phyloP scores from a whole-genome alignment of 192 early-diverging fungal genomes.

The Backusella westeae region DNA sequence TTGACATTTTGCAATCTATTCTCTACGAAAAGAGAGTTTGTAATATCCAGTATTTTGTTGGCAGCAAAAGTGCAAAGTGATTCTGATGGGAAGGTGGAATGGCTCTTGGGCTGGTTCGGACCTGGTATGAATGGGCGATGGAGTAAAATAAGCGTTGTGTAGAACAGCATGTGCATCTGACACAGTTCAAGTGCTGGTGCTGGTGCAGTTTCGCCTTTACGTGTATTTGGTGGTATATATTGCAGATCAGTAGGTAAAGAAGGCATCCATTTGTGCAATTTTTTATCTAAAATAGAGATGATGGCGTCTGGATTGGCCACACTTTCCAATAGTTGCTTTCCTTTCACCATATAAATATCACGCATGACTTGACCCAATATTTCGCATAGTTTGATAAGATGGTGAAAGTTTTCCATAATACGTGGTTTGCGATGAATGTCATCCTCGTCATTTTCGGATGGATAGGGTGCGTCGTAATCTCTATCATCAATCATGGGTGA shows the following conservation, averaged over 20 bases:
- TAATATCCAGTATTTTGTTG: constrained; percentile 37
- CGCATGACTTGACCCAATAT: constrained; percentile 51
- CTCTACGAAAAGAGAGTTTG: constrained; percentile 20
- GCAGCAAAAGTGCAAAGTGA: constrained; percentile 33
- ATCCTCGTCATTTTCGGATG: constrained; percentile 19
- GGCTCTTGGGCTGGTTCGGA: not conserved
- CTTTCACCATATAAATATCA: constrained; percentile 47
- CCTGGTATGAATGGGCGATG: constrained; percentile 53
- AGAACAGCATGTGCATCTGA: constrained; percentile 50
- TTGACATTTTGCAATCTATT: constrained; percentile 22
- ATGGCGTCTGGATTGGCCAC: constrained; percentile 26
- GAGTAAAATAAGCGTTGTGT: constrained; percentile 50
- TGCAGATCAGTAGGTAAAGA: constrained; percentile 37
- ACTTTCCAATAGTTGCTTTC: constrained; percentile 16
- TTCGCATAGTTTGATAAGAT: constrained; percentile 28
- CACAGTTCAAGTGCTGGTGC: constrained; percentile 27
- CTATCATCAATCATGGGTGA: constrained; percentile 47
- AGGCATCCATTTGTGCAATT: constrained; percentile 41
- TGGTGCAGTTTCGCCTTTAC: constrained; percentile 10
- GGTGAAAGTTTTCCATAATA: constrained; percentile 36
- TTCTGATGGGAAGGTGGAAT: constrained; percentile 25
- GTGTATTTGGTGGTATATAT: constrained; percentile 34
- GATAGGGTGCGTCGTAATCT: constrained; percentile 40
- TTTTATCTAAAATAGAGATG: constrained; percentile 22
- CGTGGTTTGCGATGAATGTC: not conserved